Conservation (phyloP, 176 grass and related monocot species). For the Puccinellia tenuiflora region DNA sequence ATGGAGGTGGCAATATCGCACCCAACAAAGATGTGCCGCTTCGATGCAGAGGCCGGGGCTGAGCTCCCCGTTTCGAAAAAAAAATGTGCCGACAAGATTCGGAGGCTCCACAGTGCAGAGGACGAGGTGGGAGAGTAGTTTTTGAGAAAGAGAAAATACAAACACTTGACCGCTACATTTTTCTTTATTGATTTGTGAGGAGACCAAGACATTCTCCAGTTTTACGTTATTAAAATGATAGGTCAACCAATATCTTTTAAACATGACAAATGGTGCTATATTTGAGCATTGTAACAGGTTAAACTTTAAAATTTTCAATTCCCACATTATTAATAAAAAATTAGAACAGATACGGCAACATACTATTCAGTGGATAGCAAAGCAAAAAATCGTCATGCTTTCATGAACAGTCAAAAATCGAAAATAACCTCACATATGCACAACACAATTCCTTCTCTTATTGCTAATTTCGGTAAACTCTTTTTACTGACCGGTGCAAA, state of each 20-base stretch:
- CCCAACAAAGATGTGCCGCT: too few relatives aligned
- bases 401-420: neutral
- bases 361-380: neutral
- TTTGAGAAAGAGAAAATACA: too few relatives aligned
- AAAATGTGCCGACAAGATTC: too few relatives aligned
- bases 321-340: neutral
- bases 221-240: neutral
- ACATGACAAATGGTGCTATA: neutral
- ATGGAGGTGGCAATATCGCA: too few relatives aligned
- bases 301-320: neutral
- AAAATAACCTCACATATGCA: neutral
- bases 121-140: too few relatives aligned
- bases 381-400: neutral
- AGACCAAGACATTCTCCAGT: neutral
- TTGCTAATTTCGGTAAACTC: neutral
- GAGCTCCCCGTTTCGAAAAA: too few relatives aligned
- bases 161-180: neutral
- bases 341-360: neutral
- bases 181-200: neutral
- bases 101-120: too few relatives aligned
- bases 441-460: neutral
- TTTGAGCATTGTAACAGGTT: neutral
- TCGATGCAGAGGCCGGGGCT: too few relatives aligned
- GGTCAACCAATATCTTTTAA: neutral
- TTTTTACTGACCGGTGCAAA: neutral